phyloP scores from a whole-genome alignment of 805 yeast genomes.

The Myxozyma nipponensis region DNA sequence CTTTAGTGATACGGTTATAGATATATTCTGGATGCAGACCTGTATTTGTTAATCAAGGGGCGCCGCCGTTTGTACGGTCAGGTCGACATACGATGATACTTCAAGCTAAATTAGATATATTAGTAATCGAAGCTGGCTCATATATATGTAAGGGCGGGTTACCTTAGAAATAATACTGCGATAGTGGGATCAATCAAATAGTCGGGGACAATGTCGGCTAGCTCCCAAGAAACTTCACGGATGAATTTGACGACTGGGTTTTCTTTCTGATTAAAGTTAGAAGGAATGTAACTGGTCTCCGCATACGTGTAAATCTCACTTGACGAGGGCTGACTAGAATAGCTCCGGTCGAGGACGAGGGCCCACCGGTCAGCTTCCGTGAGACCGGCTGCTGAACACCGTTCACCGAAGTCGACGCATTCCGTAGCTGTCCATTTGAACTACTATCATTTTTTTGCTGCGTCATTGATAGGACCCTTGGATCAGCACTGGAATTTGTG shows the following conservation, averaged over 20 bases:
- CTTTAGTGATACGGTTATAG: slow-evolving; percentile 36
- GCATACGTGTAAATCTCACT: too few species aligned
- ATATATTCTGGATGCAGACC: slow-evolving; percentile 43
- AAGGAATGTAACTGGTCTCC: too few species aligned
- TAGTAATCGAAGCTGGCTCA: not conserved
- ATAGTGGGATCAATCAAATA: slow-evolving; percentile 36
- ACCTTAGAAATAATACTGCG: slow-evolving; percentile 39
- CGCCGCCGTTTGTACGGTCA: not conserved
- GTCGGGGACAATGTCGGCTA: slow-evolving; percentile 39
- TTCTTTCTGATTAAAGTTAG: too few species aligned
- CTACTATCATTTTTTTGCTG: not conserved
- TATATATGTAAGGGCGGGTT: not conserved
- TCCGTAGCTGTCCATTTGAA: not conserved
- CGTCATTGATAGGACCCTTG: not conserved
- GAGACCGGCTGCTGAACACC: slow-evolving; percentile 21
- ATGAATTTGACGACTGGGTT: slow-evolving; percentile 30
- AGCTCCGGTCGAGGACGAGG: slow-evolving; percentile 5
- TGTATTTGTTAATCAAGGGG: not conserved
- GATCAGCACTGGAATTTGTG: not conserved
- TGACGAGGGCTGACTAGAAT: slow-evolving; percentile 29
- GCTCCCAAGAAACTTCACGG: slow-evolving; percentile 32
- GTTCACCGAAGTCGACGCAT: not conserved
- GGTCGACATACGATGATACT: slow-evolving; percentile 27
- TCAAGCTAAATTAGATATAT: slow-evolving; percentile 1
- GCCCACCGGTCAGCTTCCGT: slow-evolving; percentile 2